A percentile compares a stretch with the other conserved stretches of the same genome.
These are phyloP conservation scores for Boletus barrowsii DNA, from an alignment of 768 basidiomycete species.

Conservation along the genomic window DNA sequence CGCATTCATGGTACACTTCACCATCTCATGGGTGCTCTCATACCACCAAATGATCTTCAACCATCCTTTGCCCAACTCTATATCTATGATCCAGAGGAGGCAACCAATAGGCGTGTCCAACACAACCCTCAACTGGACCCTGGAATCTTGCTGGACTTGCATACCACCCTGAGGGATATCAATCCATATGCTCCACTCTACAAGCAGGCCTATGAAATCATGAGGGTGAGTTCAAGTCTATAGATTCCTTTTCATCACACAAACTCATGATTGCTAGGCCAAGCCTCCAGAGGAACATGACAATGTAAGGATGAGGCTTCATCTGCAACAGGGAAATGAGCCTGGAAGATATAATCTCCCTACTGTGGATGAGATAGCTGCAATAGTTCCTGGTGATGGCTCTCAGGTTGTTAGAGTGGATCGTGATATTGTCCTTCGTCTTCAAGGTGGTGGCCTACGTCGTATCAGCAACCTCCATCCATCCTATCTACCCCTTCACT, in stretches of 20 bases:
- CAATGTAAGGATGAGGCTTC: slow-evolving; percentile 8
- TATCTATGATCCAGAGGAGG: slow-evolving; percentile 32
- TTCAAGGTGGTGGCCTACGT: slow-evolving; percentile 23
- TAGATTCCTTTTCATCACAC: too few species aligned
- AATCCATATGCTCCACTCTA: too few species aligned
- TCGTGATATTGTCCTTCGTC: slow-evolving; percentile 29
- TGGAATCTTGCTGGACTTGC: too few species aligned
- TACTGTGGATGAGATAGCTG: slow-evolving; percentile 40
- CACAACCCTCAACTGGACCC: too few species aligned
- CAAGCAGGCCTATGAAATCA: slow-evolving; percentile 22
- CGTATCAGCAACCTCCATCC: slow-evolving; percentile 36
- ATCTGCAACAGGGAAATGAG: slow-evolving; percentile 21
- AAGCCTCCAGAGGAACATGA: slow-evolving; percentile 17
- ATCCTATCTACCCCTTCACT: slow-evolving; percentile 39
- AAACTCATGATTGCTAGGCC: background rate
- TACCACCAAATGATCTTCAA: slow-evolving; percentile 10
- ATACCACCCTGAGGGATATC: too few species aligned
- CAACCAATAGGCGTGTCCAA: too few species aligned
- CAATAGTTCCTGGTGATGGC: slow-evolving; percentile 37
- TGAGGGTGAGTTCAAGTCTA: slow-evolving; percentile 2
- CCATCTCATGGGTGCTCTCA: slow-evolving; percentile 36
- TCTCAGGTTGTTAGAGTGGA: slow-evolving; percentile 2
- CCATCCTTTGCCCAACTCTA: slow-evolving; percentile 40
- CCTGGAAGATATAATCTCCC: slow-evolving; percentile 42
- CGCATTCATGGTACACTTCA: slow-evolving; percentile 35